Base-by-base conservation (phyloP, 352 stramenopile genomes). In the Halophytophthora batemanensis region DNA sequence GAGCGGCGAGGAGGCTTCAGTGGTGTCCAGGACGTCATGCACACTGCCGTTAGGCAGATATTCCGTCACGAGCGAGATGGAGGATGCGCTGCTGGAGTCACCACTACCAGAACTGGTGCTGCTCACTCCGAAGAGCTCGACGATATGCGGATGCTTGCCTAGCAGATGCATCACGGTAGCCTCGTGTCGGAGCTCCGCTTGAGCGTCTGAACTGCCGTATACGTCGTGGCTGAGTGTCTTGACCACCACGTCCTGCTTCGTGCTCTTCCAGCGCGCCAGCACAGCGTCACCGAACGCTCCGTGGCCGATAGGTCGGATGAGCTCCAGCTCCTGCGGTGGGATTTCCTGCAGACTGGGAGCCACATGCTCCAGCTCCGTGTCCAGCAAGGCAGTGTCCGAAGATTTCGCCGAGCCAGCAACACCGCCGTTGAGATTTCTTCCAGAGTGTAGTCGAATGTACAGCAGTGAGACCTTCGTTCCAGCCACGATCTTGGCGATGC, bases 91-190 rank as follows among this genome's bases (percentile, higher is more conserved):
- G n/a, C n/a, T n/a, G n/a, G n/a, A n/a, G 7, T 14, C 25, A 15
- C 37, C 28, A 29, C 23, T 50, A 37, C 19, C 45, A 17, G 45
- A 23, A 33, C 42, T 43, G 1, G 55, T 21, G 17, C 29, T 72
- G 22, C 53, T 77, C 2, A 87, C 54, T n/a, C 77, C 77, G 0
- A 90, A 47, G 1, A 90, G 50, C 39, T 86, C 75, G 1, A 90
- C 77, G 8, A 88, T 70, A 21, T 86, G 79, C 2, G 80, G 80
- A 37, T 90, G 77, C 36, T 90, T 85, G 2, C 77, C 80, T 4
- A 90, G 60, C 54, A 90, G 68, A 50, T 86, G 74, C 74, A 86
- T 87, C 31, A 90, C 80, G 0, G 69, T 69, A 1, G 77, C 75
- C 71, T 90, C 80, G 37, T 90, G 80, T 1, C 70, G 75, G 33